Evolutionary conservation across 768 basidiomycete genomes (phyloP).

Genomic region (Mycena sanguinolenta): DNA sequence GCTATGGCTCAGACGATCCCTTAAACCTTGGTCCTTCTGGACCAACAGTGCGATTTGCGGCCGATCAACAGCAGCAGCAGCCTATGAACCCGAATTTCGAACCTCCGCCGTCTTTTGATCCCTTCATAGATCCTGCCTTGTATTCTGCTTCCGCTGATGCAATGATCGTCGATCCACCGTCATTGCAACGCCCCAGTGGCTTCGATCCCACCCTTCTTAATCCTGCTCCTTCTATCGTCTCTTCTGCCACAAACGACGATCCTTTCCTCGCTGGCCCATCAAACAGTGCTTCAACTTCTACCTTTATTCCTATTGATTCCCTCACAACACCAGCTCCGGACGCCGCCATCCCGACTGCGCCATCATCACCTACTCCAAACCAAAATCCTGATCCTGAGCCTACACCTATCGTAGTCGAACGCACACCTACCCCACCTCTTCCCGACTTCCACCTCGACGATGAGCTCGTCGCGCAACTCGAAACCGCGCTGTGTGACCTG

Average conservation of each 20-base stretch:
- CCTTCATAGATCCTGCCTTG: constrained; percentile 28
- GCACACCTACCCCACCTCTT: constrained; percentile 76
- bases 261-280: constrained; percentile 38
- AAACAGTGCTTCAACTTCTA: constrained; percentile 16
- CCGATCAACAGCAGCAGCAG: constrained; percentile 35
- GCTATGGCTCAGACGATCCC: constrained; percentile 62
- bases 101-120: constrained; percentile 11
- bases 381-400: constrained; percentile 38
- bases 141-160: constrained; percentile 36
- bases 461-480: constrained; percentile 61
- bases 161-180: constrained; percentile 55
- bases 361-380: constrained; percentile 42
- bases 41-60: constrained; percentile 64
- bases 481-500: constrained; percentile 58
- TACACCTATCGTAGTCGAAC: constrained; percentile 65
- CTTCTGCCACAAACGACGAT: constrained; percentile 33
- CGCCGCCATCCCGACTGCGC: constrained; percentile 16
- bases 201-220: constrained; percentile 70
- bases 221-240: constrained; percentile 52
- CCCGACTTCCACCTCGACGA: constrained; percentile 84
- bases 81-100: constrained; percentile 37
- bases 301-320: constrained; percentile 23
- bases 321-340: constrained; percentile 16
- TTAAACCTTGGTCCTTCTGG: constrained; percentile 54
- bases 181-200: constrained; percentile 51